Conservation (phyloP, 179 eudicot genomes). For the Gypsophila paniculata region DNA sequence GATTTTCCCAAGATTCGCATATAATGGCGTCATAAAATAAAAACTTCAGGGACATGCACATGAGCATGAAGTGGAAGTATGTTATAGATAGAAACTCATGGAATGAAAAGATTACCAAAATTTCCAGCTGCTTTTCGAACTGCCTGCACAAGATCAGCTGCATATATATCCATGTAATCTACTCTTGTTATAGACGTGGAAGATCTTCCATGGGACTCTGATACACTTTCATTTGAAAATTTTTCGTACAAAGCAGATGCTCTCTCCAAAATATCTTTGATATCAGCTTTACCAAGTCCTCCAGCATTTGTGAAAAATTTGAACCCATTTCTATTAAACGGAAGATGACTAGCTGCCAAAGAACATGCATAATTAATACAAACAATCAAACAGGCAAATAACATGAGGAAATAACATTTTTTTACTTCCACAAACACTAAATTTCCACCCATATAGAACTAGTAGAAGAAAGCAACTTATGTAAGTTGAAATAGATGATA, state of each 20-base stretch:
- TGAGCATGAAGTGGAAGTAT: not conserved
- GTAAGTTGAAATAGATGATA: not conserved
- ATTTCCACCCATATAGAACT: not conserved
- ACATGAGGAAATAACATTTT: not conserved
- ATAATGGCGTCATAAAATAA: not conserved
- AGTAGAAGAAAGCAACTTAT: not conserved
- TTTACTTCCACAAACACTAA: not conserved
- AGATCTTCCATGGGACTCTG: constrained; percentile 45
- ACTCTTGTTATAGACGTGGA: constrained; percentile 52
- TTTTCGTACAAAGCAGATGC: constrained; percentile 66
- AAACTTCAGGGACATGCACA: not conserved
- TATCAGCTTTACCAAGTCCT: constrained; percentile 91
- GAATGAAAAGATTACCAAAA: constrained; percentile 44
- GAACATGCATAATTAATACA: constrained; percentile 5
- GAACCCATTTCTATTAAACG: constrained; percentile 91
- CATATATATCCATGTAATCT: constrained; percentile 81
- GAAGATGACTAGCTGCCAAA: constrained; percentile 92
- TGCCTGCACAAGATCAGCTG: constrained; percentile 83
- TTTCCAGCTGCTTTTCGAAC: constrained; percentile 92
- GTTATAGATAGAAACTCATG: not conserved
- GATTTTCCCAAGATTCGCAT: not conserved
- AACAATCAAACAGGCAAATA: not conserved
- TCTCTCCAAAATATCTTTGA: constrained; percentile 80
- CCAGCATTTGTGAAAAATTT: constrained; percentile 94
- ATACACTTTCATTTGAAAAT: constrained; percentile 49